Percentiles rank a stretch among this genome's conserved stretches.
Conservation (phyloP, 805 yeast species). For the Yarrowia divulgata region DNA sequence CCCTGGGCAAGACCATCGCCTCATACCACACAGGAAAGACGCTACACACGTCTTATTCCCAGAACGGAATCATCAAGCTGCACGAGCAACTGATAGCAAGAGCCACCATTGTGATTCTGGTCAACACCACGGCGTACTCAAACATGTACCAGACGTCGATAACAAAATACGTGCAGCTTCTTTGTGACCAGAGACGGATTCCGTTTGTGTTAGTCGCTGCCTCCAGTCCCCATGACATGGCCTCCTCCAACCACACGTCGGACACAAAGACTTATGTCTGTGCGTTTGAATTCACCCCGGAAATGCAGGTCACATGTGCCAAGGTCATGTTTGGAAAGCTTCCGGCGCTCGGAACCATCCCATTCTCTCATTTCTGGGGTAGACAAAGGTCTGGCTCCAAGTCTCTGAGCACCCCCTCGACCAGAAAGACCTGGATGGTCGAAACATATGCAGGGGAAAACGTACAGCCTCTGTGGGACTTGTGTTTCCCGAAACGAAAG, state of each 20-base stretch:
- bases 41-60: conserved; percentile 63
- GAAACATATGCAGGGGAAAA: conserved; percentile 15
- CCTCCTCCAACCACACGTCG: conserved; percentile 54
- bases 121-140: conserved; percentile 63
- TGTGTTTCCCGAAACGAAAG: conserved; percentile 25
- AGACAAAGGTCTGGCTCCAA: conserved; percentile 5
- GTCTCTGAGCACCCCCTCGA: conserved; percentile 2
- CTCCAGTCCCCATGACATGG: conserved; percentile 68
- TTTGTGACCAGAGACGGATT: conserved; percentile 59
- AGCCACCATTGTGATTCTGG: conserved; percentile 56
- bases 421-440: conserved; percentile 31
- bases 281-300: conserved; percentile 65
- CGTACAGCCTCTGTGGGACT: conserved; percentile 22
- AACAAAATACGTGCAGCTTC: conserved; percentile 62
- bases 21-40: conserved; percentile 55
- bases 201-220: conserved; percentile 68
- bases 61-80: conserved; percentile 58
- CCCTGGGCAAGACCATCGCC: conserved; percentile 10
- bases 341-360: conserved; percentile 62
- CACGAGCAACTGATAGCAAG: conserved; percentile 63
- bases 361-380: conserved; percentile 45
- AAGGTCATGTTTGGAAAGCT: conserved; percentile 62
- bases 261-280: conserved; percentile 64
- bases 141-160: conserved; percentile 69
- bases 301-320: conserved; percentile 59